These are phyloP conservation scores for Aureobasidium sp. DNA, from an alignment of 2,329 filamentous ascomycete species.

Conservation along the genomic window DNA sequence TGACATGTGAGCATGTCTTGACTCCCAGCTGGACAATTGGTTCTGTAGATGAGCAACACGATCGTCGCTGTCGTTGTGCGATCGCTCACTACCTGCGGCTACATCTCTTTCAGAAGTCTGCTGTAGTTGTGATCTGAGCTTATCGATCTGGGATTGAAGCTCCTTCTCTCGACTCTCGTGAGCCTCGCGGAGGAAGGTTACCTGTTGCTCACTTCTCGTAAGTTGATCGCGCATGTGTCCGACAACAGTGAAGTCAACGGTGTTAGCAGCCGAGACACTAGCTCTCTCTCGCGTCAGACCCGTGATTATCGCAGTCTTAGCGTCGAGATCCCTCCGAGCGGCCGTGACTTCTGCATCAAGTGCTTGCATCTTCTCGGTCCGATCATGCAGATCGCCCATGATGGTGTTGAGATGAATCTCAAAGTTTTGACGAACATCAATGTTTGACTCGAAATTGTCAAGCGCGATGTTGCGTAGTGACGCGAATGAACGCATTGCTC, in stretches of 20 bases:
- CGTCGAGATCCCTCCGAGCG: conserved; percentile 92
- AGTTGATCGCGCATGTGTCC: conserved; percentile 82
- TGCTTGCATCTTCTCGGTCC: conserved; percentile 83
- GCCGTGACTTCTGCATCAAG: conserved; percentile 77
- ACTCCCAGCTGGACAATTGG: conserved; percentile 69
- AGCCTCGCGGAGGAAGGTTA: conserved; percentile 64
- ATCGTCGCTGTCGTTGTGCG: conserved; percentile 38
- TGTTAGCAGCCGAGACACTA: conserved; percentile 71
- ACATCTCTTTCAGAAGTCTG: conserved; percentile 23
- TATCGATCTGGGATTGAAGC: conserved; percentile 63
- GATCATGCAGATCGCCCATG: conserved; percentile 81
- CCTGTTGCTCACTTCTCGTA: conserved; percentile 72
- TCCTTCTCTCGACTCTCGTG: conserved; percentile 70
- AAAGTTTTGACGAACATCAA: conserved; percentile 85
- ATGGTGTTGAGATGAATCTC: conserved; percentile 85
- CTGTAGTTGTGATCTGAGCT: conserved; percentile 52
- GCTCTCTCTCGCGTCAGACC: conserved; percentile 88
- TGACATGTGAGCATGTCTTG: conserved; percentile 65
- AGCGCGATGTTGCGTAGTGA: conserved; percentile 81
- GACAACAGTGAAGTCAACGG: conserved; percentile 87
- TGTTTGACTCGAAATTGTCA: conserved; percentile 75
- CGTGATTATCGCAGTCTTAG: conserved; percentile 91
- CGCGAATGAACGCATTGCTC: conserved; percentile 83
- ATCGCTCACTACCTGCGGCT: conserved; percentile 18
- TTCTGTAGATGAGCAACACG: conserved; percentile 60